These are phyloP conservation scores for Acanthamoeba polyphaga DNA, from an alignment of 208 protist genomes.

Conservation along the genomic window DNA sequence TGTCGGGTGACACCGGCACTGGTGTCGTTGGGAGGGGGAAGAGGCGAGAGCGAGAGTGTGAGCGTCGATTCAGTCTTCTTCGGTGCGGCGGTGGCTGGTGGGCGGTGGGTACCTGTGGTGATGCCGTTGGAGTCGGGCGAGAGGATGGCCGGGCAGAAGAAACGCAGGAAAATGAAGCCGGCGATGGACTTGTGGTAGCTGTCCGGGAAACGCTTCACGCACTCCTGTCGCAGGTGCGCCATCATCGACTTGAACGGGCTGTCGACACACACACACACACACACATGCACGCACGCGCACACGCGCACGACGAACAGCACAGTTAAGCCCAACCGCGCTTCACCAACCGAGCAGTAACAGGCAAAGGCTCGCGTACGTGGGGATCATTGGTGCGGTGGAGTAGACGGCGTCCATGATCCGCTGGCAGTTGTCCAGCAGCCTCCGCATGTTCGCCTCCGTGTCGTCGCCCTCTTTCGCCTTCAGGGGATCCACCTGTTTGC, in stretches of 20 bases:
- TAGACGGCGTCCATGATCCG: conserved; percentile 37
- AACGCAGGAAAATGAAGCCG: conserved; percentile 86
- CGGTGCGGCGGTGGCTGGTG: not conserved
- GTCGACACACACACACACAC: not conserved
- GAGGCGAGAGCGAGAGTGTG: not conserved
- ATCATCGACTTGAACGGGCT: conserved; percentile 77
- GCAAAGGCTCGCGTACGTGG: not conserved
- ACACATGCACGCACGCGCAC: too few relatives aligned
- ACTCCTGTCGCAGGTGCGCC: conserved; percentile 78
- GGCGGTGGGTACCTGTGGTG: not conserved
- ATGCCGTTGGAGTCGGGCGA: conserved; percentile 81
- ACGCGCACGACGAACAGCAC: too few relatives aligned
- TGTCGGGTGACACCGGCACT: conserved; percentile 69
- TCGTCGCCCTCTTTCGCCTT: conserved; percentile 35
- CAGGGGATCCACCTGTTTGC: not conserved
- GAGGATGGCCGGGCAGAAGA: conserved; percentile 85
- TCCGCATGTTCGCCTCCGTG: conserved; percentile 6
- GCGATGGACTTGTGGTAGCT: conserved; percentile 83
- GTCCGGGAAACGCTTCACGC: conserved; percentile 79
- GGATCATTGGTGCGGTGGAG: not conserved
- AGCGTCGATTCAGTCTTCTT: not conserved
- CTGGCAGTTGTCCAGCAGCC: conserved; percentile 47
- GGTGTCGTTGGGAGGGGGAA: not conserved
- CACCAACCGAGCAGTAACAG: not conserved
- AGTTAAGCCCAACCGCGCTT: too few relatives aligned